Evolutionary conservation across 345 rosid species (phyloP), one percentile per base, ranked within the genome.

Genomic region (Hypericum perforatum): DNA sequence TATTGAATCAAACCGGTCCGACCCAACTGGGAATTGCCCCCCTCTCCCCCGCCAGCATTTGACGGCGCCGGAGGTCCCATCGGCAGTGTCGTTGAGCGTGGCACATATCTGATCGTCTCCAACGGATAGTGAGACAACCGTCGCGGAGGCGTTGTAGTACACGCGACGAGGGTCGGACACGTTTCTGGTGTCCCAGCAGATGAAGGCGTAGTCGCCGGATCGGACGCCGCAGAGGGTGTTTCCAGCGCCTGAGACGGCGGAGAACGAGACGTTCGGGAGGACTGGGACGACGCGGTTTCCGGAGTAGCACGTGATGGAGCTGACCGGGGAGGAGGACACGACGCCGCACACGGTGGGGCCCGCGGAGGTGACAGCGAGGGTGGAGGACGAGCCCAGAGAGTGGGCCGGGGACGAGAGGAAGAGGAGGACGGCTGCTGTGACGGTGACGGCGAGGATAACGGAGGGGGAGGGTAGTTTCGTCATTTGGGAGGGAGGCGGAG

Each of bases 31-130:
- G 11, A 44, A 45, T 47, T 29, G 63, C 12, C 0, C 22, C 0
- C 22, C 58, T 14, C 43, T 41, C 12, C 54, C 36, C 65, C 96
- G 78, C 96, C 78, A 81, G 65, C 96, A 88, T 40, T 32, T 64
- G n/a, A 79, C 60, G n/a, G 51, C 52, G 7, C 68, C 63, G 16
- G 7, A 14, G 10, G 5, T 32, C 0, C n/a, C n/a, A n/a, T n/a
- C n/a, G 32, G 32, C 11, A 0, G 73, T 63, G 13, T 54, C 72
- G 51, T 57, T 69, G 2, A 80, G 64, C 44, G 78, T 72, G 9
- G 84, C 88, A 54, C 96, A 88, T 37, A 88, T 70, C 45, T 85
- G 95, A 29, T 53, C 36, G 7, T 76, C 88, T 0, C 94, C 96
- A 57, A 82, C 70, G 14, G 96, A 61, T 62, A 85, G 71, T 12